phyloP scores from a whole-genome alignment of 164 flowering plant genomes.

The Umbellularia californica region DNA sequence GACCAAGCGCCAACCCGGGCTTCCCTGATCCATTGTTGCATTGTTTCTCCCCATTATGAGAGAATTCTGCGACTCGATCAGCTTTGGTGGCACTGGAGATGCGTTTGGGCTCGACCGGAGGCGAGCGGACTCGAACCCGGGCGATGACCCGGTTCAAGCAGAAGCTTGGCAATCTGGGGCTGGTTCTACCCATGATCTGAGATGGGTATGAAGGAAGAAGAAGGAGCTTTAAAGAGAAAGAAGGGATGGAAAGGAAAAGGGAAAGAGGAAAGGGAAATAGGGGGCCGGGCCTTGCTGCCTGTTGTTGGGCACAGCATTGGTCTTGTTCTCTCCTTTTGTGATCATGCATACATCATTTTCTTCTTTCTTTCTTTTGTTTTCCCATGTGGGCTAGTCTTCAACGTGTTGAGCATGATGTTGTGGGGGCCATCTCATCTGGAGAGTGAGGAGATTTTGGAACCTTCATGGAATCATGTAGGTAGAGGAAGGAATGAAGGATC shows the following conservation, averaged over 20 bases:
- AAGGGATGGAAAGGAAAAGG: not conserved
- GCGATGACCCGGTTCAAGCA: constrained; percentile 57
- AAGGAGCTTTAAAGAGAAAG: not conserved
- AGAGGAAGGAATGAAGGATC: not conserved
- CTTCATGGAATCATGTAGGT: not conserved
- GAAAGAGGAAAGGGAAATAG: not conserved
- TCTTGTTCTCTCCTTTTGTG: not conserved
- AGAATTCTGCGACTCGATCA: constrained; percentile 6
- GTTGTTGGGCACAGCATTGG: not conserved
- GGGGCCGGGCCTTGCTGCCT: not conserved
- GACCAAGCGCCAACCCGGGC: constrained; percentile 16
- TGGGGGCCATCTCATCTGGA: not conserved
- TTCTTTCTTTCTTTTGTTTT: not conserved
- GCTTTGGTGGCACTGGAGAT: not conserved
- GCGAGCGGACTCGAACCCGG: constrained; percentile 47
- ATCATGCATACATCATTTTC: constrained; percentile 13
- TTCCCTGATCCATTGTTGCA: constrained; percentile 8
- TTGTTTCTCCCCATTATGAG: constrained; percentile 7
- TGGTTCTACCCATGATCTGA: constrained; percentile 33
- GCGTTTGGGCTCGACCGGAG: constrained; percentile 33
- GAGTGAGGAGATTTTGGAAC: too few relatives aligned
- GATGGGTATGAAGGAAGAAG: not conserved
- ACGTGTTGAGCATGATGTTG: not conserved
- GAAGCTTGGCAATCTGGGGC: constrained; percentile 39
- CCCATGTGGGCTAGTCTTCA: not conserved